A percentile compares a stretch with the other conserved stretches of the same genome.
phyloP scores from a whole-genome alignment of 345 rosid genomes.

The Linum tenue region DNA sequence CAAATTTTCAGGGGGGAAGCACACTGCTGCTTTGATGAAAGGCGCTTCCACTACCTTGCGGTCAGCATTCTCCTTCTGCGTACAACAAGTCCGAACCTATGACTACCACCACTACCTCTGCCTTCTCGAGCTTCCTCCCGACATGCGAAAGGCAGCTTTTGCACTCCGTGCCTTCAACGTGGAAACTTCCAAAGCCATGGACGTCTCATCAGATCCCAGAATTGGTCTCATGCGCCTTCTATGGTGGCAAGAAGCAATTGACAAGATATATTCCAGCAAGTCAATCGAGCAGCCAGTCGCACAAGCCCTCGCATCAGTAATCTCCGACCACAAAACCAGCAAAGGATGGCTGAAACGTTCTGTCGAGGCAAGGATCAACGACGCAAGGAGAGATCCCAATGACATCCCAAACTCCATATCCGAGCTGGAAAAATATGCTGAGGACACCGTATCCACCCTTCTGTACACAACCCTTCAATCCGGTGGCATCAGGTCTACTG shows the following conservation, averaged over 20 bases:
- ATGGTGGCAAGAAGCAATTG: slow-evolving; percentile 95
- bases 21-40: slow-evolving; percentile 35
- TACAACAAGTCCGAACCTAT: slow-evolving; percentile 76
- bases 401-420: slow-evolving; percentile 62
- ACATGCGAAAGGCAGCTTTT: slow-evolving; percentile 82
- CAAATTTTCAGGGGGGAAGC: slow-evolving; percentile 15
- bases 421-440: slow-evolving; percentile 79
- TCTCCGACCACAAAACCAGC: slow-evolving; percentile 53
- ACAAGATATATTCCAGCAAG: slow-evolving; percentile 63
- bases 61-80: slow-evolving; percentile 75
- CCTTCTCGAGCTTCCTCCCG: slow-evolving; percentile 76
- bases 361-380: slow-evolving; percentile 76
- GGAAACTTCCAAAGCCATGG: slow-evolving; percentile 91
- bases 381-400: slow-evolving; percentile 49
- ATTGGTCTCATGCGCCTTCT: slow-evolving; percentile 85
- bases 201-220: slow-evolving; percentile 81
- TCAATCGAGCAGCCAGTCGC: slow-evolving; percentile 71
- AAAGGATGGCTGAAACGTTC: slow-evolving; percentile 84
- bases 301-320: slow-evolving; percentile 61
- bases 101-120: slow-evolving; percentile 98
- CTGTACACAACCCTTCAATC: slow-evolving; percentile 79
- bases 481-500: slow-evolving; percentile 67
- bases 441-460: slow-evolving; percentile 71
- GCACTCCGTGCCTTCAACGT: slow-evolving; percentile 88
- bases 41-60: slow-evolving; percentile 47